Evolutionary conservation across 192 early-diverging fungal species (phyloP).

Genomic region (Podila clonocystis): DNA sequence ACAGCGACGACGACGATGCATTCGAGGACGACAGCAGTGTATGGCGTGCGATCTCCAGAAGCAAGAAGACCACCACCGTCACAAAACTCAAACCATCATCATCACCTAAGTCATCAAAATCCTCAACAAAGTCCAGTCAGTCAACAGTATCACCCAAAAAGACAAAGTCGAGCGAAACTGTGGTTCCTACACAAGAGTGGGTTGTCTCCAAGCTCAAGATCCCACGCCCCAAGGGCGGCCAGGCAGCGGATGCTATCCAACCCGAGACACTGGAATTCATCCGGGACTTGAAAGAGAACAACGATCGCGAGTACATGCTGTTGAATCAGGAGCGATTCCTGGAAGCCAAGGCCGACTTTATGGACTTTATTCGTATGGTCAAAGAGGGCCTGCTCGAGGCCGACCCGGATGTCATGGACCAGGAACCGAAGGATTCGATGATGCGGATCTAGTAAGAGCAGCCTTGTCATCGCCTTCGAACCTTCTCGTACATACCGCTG

Average conservation of each 20-base stretch:
- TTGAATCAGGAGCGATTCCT: conserved; percentile 48
- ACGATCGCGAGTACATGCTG: conserved; percentile 62
- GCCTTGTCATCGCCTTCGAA: background rate
- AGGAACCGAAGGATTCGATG: conserved; percentile 56
- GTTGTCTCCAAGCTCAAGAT: conserved; percentile 18
- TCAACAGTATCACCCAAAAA: background rate
- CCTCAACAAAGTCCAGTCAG: background rate
- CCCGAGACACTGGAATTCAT: conserved; percentile 61
- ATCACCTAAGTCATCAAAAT: background rate
- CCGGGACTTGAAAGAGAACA: conserved; percentile 56
- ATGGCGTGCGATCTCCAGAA: background rate
- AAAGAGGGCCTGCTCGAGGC: conserved; percentile 51
- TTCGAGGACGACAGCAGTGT: background rate
- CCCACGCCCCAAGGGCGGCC: conserved; percentile 48
- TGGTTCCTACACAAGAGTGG: conserved; percentile 12
- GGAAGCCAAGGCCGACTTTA: conserved; percentile 52
- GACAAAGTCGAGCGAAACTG: background rate
- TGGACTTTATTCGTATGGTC: conserved; percentile 56
- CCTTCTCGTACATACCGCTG: background rate
- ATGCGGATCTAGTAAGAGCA: conserved; percentile 57
- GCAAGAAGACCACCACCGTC: background rate
- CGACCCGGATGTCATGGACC: conserved; percentile 55
- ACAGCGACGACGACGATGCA: background rate
- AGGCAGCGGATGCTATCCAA: conserved; percentile 58
- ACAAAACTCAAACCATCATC: background rate